Percentiles rank a stretch among this genome's conserved stretches.
phyloP scores from a whole-genome alignment of 2,329 filamentous ascomycete species.

The Calonectria crousiana region DNA sequence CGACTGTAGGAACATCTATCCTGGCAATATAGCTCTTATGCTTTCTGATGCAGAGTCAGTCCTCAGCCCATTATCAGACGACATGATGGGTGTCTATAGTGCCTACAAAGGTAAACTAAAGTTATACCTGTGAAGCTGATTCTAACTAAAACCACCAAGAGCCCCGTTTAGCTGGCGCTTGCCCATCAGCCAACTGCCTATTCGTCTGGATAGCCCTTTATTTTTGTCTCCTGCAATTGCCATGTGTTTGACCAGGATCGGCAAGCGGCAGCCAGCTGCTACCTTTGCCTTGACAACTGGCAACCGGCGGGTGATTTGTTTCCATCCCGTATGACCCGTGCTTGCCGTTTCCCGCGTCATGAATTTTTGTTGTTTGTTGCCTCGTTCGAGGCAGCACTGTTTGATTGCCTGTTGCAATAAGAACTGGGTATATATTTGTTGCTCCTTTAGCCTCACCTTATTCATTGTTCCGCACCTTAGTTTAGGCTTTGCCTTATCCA shows the following conservation, averaged over 20 bases:
- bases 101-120: neutral
- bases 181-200: neutral
- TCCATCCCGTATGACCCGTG: constrained; percentile 11
- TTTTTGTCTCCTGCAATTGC: neutral
- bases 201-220: neutral
- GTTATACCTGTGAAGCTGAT: neutral
- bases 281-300: neutral
- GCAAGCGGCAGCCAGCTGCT: constrained; percentile 12
- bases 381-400: neutral
- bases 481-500: neutral
- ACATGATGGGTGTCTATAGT: neutral
- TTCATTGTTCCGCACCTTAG: neutral
- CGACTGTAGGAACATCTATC: neutral
- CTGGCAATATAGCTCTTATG: neutral
- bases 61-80: neutral
- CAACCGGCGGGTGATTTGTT: neutral
- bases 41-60: neutral
- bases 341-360: neutral
- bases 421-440: neutral
- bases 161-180: no score
- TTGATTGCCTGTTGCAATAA: neutral
- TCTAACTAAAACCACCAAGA: neutral
- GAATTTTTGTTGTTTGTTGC: neutral
- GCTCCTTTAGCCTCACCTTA: no score
- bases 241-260: neutral